Evolutionary conservation across 495 filamentous ascomycete genomes (phyloP).

Genomic region (Haplographium delicatum): DNA sequence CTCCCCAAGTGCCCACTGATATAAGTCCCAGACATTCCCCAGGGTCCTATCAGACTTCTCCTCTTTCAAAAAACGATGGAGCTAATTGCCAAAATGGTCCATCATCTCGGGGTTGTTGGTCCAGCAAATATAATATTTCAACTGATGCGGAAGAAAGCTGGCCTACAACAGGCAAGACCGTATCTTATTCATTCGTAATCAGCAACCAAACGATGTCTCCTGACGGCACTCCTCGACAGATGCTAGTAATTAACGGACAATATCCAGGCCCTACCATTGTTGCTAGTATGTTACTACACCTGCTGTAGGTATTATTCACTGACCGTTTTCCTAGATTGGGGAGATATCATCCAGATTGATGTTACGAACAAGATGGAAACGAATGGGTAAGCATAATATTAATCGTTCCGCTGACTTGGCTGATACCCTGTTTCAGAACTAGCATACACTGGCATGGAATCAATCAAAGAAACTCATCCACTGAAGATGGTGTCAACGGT

Average conservation of each 20-base stretch:
- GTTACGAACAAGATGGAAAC: conserved; percentile 43
- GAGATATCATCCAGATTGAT: conserved; percentile 43
- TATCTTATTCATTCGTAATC: conserved; percentile 37
- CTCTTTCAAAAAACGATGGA: too few species aligned
- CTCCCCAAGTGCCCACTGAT: too few species aligned
- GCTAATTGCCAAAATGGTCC: conserved; percentile 38
- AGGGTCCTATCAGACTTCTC: too few species aligned
- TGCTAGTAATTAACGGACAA: conserved; percentile 39
- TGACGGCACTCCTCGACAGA: conserved; percentile 40
- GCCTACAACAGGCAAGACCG: not conserved
- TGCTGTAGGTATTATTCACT: too few species aligned
- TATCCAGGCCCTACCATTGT: conserved; percentile 39
- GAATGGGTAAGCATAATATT: too few species aligned
- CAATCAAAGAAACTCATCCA: conserved; percentile 21
- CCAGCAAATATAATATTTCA: conserved; percentile 45
- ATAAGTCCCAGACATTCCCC: too few species aligned
- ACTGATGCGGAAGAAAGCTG: conserved; percentile 45
- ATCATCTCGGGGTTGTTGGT: conserved; percentile 35
- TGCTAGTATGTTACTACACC: too few species aligned
- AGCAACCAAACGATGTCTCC: conserved; percentile 40
- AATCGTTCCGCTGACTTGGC: too few species aligned
- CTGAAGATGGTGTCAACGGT: conserved; percentile 38
- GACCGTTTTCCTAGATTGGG: too few species aligned
- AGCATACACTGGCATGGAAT: conserved; percentile 49
- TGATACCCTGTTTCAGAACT: too few species aligned